Conservation (phyloP, 2,329 filamentous ascomycete species). For the Aspergillus hortae region DNA sequence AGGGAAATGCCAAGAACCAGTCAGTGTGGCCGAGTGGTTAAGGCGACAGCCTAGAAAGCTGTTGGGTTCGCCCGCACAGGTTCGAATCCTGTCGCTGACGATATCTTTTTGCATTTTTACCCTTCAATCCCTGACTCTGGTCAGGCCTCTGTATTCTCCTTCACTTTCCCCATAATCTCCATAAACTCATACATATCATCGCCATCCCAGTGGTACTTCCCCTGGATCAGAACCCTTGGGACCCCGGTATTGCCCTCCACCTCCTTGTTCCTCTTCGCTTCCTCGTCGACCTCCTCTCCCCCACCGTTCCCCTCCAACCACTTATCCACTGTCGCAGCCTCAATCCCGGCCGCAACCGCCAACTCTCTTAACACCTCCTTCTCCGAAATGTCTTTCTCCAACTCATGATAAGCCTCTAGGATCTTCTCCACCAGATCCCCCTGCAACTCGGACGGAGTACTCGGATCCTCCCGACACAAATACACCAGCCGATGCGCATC, state of each 20-base stretch:
- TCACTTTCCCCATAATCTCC: constrained; percentile 1
- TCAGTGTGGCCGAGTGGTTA: too few species aligned
- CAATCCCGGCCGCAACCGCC: constrained; percentile 19
- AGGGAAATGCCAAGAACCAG: too few species aligned
- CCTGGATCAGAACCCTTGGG: constrained; percentile 5
- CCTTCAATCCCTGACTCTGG: too few species aligned
- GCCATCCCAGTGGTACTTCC: neutral
- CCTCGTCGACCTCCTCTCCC: constrained; percentile 35
- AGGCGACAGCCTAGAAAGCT: too few species aligned
- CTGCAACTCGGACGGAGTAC: constrained; percentile 4
- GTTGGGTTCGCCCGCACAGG: too few species aligned
- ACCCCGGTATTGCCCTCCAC: constrained; percentile 8
- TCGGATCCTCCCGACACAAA: constrained; percentile 13
- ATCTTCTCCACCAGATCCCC: constrained; percentile 23
- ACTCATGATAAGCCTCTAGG: constrained; percentile 28
- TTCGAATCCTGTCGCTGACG: too few species aligned
- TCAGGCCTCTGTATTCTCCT: neutral
- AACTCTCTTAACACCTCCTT: constrained; percentile 18
- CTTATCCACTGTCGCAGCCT: constrained; percentile 8
- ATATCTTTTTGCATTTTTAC: too few species aligned
- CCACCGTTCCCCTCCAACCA: constrained; percentile 22
- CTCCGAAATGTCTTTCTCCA: constrained; percentile 28
- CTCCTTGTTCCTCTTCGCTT: constrained; percentile 24
- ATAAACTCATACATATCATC: neutral
- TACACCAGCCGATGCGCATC: constrained; percentile 35